Evolutionary conservation across 2,329 filamentous ascomycete genomes (phyloP), one percentile per base, ranked within the genome.

Genomic region (Talaromyces sp.): DNA sequence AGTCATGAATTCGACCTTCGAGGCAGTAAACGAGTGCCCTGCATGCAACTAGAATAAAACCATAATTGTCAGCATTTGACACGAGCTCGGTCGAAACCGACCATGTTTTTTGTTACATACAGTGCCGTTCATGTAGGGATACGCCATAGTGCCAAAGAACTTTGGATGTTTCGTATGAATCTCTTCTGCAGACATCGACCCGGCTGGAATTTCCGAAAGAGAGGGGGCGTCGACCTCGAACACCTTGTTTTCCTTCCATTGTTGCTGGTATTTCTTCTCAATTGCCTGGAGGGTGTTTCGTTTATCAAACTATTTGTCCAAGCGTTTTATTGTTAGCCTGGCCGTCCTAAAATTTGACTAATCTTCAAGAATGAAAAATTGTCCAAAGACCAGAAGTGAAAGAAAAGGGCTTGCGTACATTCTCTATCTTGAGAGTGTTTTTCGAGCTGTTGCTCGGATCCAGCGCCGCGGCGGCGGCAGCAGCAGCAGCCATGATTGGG

Each of bases 191-290:
- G 88, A 83, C 69, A 93, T 87, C 64, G 89, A 87, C 71, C 89
- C 84, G 68, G 89, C 86, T 63, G 92, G 90, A 66, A 92, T 85
- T 68, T 97, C 92, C 65, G 84, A 79, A 58, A 87, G 86, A 23
- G 90, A 87, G 36, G 95, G 95, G 28, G 95, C 92, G 77, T 98
- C 82, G 69, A 88, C 84, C 77, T 97, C 85, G 84, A 98, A 99
- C 68, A 96, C 81, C 66, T 84, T 84, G 68, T 86, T 82, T 63
- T 90, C 82, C 71, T 89, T 85, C 92, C 92, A 96, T 85, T 88
- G 83, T 73, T 88, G 81, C 79, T 98, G 94, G 79, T 96, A 97
- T 74, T 92, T 92, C 81, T 95, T 96, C 81, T 98, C 94, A 70
- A 89, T 85, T 34, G 86, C 86, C 69, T 95, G 88, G 67, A 96